Percentiles rank a stretch among this genome's conserved stretches.
These are phyloP conservation scores for Mycena chlorophos DNA, from an alignment of 768 basidiomycete genomes.

Conservation along the genomic window DNA sequence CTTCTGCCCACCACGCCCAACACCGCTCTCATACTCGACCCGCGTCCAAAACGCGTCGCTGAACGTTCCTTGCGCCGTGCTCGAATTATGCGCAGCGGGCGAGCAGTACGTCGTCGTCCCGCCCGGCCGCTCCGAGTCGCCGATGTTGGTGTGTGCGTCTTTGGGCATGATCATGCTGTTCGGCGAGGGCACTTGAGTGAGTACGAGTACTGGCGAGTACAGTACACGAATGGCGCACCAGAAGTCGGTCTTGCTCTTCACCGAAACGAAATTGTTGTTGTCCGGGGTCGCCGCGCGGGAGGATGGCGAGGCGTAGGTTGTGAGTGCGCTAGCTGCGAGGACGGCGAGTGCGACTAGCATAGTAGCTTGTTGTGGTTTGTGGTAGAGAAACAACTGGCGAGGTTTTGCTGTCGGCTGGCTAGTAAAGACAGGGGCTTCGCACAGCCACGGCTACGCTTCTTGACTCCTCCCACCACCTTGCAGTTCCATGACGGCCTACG, in stretches of 20 bases:
- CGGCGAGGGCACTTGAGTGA: background rate
- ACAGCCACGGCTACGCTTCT: background rate
- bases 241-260: background rate
- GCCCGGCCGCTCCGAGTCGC: constrained; percentile 35
- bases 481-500: constrained; percentile 12
- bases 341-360: background rate
- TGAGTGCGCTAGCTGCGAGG: background rate
- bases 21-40: constrained; percentile 31
- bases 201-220: background rate
- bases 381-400: background rate
- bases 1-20: constrained; percentile 26
- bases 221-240: background rate
- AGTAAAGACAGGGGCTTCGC: background rate
- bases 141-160: constrained; percentile 31
- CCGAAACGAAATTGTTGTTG: background rate
- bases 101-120: constrained; percentile 37
- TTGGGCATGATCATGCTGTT: background rate
- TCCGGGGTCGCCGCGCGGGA: background rate
- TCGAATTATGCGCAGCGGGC: constrained; percentile 24
- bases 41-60: constrained; percentile 32
- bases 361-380: background rate
- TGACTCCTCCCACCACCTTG: background rate
- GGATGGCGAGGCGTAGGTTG: background rate
- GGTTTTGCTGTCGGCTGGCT: background rate
- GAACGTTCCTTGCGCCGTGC: constrained; percentile 28